A percentile compares a stretch with the other conserved stretches of the same genome.
These are phyloP conservation scores for Ceriops zippeliana DNA, from an alignment of 345 rosid genomes.

Conservation along the genomic window DNA sequence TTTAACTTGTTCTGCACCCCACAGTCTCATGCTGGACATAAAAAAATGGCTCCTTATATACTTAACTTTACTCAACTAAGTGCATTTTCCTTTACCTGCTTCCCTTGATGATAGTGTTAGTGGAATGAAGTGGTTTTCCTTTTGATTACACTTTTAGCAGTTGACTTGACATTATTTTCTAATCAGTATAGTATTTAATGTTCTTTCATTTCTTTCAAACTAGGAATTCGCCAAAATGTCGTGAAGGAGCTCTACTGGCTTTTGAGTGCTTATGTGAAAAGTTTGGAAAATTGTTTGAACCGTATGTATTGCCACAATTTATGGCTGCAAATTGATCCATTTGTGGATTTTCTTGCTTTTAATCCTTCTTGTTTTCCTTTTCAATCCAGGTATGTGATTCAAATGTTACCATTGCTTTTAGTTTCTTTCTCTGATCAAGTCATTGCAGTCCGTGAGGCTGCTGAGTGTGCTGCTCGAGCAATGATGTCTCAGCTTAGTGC, in stretches of 20 bases:
- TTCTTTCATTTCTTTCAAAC: conserved; percentile 12
- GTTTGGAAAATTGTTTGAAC: conserved; percentile 92
- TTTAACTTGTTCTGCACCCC: too few relatives aligned
- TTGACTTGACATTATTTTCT: not conserved
- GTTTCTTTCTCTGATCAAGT: conserved; percentile 98
- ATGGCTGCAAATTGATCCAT: not conserved
- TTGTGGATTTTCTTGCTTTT: not conserved
- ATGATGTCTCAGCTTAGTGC: conserved; percentile 97
- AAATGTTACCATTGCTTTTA: conserved; percentile 85
- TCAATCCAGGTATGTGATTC: conserved; percentile 79
- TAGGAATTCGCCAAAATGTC: conserved; percentile 85
- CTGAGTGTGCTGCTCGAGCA: conserved; percentile 97
- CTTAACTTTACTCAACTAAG: too few relatives aligned
- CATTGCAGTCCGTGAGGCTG: conserved; percentile 96
- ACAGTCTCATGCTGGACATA: too few relatives aligned
- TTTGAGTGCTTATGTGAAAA: conserved; percentile 96
- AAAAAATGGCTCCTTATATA: too few relatives aligned
- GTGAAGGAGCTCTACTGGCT: conserved; percentile 93
- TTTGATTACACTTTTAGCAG: not conserved
- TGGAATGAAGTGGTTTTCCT: too few relatives aligned
- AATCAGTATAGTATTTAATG: not conserved
- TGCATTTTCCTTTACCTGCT: too few relatives aligned
- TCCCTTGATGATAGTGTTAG: too few relatives aligned
- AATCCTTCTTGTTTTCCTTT: not conserved
- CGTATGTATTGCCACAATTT: conserved; percentile 45